Conservation (phyloP, 2,329 filamentous ascomycete genomes). For the Biscogniauxia marginata region DNA sequence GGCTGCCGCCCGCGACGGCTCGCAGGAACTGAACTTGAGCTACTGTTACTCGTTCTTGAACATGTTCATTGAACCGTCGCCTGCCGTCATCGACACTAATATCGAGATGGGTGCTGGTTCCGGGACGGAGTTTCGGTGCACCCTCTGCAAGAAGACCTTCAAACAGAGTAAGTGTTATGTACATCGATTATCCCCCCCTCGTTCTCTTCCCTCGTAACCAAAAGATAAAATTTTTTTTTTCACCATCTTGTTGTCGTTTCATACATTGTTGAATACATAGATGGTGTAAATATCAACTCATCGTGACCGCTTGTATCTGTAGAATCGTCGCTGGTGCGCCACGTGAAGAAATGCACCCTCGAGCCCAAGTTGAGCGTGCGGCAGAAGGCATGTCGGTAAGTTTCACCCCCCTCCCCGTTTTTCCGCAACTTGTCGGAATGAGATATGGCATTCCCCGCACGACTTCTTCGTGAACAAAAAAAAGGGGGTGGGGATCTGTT, state of each 20-base stretch:
- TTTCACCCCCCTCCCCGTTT: not conserved
- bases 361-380: constrained; percentile 18
- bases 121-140: constrained; percentile 11
- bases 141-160: constrained; percentile 21
- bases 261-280: not conserved
- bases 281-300: not conserved
- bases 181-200: too few relatives aligned
- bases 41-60: not conserved
- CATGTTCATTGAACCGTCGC: not conserved
- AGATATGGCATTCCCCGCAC: too few relatives aligned
- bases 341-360: constrained; percentile 23
- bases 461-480: too few relatives aligned
- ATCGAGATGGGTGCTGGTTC: constrained; percentile 9
- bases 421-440: too few relatives aligned
- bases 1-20: not conserved
- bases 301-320: not conserved
- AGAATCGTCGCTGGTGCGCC: constrained; percentile 25
- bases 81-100: not conserved
- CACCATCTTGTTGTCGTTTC: not conserved
- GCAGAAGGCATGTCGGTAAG: constrained; percentile 28
- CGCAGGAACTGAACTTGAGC: not conserved
- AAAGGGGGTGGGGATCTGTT: too few relatives aligned
- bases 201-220: too few relatives aligned
- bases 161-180: constrained; percentile 21
- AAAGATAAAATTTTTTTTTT: not conserved